A percentile compares a stretch with the other conserved stretches of the same genome.
Conservation (phyloP, 2,329 filamentous ascomycete genomes). For the Pseudogymnoascus sp. region DNA sequence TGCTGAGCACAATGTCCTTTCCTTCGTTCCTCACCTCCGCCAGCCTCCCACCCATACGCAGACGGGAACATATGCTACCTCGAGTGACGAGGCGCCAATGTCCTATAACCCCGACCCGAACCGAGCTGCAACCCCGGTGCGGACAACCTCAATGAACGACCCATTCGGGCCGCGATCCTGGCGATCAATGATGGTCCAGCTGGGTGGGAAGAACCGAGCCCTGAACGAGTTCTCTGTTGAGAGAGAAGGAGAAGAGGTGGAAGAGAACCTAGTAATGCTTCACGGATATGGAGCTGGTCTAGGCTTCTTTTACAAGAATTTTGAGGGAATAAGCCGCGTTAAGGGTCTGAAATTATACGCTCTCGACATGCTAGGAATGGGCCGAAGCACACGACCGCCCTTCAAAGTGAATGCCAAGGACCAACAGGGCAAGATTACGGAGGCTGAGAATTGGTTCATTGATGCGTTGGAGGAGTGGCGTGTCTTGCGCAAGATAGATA, state of each 20-base stretch:
- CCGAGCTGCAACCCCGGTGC: slow-evolving; percentile 32
- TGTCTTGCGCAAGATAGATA: slow-evolving; percentile 76
- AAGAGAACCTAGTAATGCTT: slow-evolving; percentile 88
- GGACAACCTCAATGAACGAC: slow-evolving; percentile 51
- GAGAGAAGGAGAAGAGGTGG: slow-evolving; percentile 65
- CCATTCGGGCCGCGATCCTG: slow-evolving; percentile 80
- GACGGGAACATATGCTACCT: slow-evolving; percentile 46
- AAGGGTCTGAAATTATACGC: slow-evolving; percentile 85
- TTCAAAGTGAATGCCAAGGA: slow-evolving; percentile 84
- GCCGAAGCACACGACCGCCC: slow-evolving; percentile 71
- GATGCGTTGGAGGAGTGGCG: slow-evolving; percentile 97
- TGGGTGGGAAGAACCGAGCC: slow-evolving; percentile 78
- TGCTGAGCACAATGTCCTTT: slow-evolving; percentile 83
- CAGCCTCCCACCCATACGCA: slow-evolving; percentile 49
- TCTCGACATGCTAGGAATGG: slow-evolving; percentile 93
- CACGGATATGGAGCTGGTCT: slow-evolving; percentile 95
- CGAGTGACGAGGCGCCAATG: slow-evolving; percentile 32
- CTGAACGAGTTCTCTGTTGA: slow-evolving; percentile 93
- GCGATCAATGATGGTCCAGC: slow-evolving; percentile 74
- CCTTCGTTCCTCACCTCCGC: slow-evolving; percentile 73
- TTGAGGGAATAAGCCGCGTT: slow-evolving; percentile 72
- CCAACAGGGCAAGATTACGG: slow-evolving; percentile 67
- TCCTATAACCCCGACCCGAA: slow-evolving; percentile 30
- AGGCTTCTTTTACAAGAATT: slow-evolving; percentile 98
- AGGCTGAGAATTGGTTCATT: slow-evolving; percentile 93